phyloP scores from a whole-genome alignment of 129 eudicot species.

The Chrysanthemum seticuspe region DNA sequence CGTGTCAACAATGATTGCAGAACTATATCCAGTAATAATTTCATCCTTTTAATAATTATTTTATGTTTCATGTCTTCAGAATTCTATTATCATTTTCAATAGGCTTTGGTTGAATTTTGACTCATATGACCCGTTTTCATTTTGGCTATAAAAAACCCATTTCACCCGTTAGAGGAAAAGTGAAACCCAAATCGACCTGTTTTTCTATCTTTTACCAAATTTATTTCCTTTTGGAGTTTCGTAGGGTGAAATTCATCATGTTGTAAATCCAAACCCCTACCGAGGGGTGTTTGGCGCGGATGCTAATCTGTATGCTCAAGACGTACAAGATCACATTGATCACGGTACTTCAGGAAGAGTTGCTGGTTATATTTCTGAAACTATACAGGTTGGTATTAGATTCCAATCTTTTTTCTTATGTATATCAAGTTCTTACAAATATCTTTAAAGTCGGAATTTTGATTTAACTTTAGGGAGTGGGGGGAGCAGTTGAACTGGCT shows the following conservation, averaged over 20 bases:
- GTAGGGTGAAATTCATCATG: conserved; percentile 96
- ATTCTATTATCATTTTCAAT: too few species aligned
- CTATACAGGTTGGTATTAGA: conserved; percentile 71
- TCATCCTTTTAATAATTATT: too few species aligned
- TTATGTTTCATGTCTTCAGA: too few species aligned
- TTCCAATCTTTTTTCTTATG: neutral
- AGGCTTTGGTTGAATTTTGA: too few species aligned
- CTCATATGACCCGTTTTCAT: too few species aligned
- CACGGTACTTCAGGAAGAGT: conserved; percentile 94
- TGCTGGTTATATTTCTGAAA: conserved; percentile 92
- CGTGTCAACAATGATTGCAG: too few species aligned
- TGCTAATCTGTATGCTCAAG: conserved; percentile 72
- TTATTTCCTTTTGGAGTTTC: conserved; percentile 11
- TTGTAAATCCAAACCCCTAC: conserved; percentile 26
- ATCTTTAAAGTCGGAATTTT: conserved; percentile 14
- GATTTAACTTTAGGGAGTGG: conserved; percentile 69
- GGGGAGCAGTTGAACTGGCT: conserved; percentile 96
- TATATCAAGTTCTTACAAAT: neutral
- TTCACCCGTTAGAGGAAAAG: too few species aligned
- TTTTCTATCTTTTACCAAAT: conserved; percentile 8
- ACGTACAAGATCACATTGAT: conserved; percentile 91
- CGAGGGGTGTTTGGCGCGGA: conserved; percentile 91
- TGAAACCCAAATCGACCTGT: too few species aligned
- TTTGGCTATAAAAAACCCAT: too few species aligned
- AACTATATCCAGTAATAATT: too few species aligned